Base-by-base conservation (phyloP, 768 basidiomycete genomes). In the Galerina sulciceps region DNA sequence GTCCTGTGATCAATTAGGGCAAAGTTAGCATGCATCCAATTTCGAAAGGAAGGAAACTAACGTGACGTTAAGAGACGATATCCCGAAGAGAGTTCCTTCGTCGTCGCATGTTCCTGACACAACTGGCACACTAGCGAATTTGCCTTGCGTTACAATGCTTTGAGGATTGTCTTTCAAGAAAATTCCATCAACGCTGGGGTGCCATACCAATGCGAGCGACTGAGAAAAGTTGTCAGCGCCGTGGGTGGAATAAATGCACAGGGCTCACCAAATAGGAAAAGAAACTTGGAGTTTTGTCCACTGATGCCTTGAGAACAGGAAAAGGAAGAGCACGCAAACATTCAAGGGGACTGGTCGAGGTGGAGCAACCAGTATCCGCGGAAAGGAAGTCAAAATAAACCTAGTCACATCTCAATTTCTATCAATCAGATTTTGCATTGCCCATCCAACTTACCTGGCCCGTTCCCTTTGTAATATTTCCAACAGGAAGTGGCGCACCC, bases 41-140 rank as follows among this genome's bases (percentile, higher is more conserved):
- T 15, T 10, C 11, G 6, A 38, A 14, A 42, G 17, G n/a, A 11
- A 37, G 26, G 26, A 9, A 37, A 58, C 75, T 50, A 47, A 81
- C 80, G 80, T 82, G 50, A 81, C 62, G 51, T 83, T 82, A 36
- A 78, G 60, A 3, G 70, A 77, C 3, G 78, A 72, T 17, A 81
- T 58, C 6, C 79, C 73, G 60, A 83, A 82, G 0, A 81, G 34
- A 0, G 84, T 82, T 20, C 83, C 85, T 65, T 86, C 85, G 53
- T 85, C 85, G 44, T 85, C 82, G 59, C 76, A 77, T 57, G 83
- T 75, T 37, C 81, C 81, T 72, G 63, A 58, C 15, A 86, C 71
- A 58, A 84, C 75, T 0, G 83, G 83, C 1, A 86, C 71, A 48
- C 78, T 75, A 1, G 83, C 77, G 1, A 85, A 75, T 37, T 68